These are phyloP conservation scores for Trichoderma erinaceum DNA, from an alignment of 495 filamentous ascomycete genomes.

Conservation along the genomic window DNA sequence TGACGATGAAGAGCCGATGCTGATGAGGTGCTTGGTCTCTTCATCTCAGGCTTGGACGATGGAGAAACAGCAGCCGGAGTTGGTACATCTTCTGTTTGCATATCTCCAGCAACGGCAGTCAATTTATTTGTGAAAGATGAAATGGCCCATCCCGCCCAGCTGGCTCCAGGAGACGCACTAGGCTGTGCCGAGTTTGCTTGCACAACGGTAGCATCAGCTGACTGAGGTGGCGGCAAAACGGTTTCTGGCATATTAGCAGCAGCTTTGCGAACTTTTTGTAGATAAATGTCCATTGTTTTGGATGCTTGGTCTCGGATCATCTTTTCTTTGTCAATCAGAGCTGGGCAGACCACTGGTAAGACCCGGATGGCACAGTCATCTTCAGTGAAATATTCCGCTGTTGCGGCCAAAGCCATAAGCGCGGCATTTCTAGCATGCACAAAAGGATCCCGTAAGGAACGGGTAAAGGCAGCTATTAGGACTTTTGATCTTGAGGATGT, in stretches of 20 bases:
- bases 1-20: conserved; percentile 50
- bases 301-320: conserved; percentile 83
- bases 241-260: conserved; percentile 74
- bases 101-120: conserved; percentile 74
- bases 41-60: conserved; percentile 21
- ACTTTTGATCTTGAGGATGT: conserved; percentile 78
- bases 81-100: conserved; percentile 43
- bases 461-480: conserved; percentile 80
- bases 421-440: conserved; percentile 87
- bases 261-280: conserved; percentile 76
- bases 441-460: conserved; percentile 88
- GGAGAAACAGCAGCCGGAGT: conserved; percentile 19
- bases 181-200: conserved; percentile 70
- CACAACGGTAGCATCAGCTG: conserved; percentile 44
- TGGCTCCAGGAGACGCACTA: conserved; percentile 51
- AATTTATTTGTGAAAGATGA: conserved; percentile 98
- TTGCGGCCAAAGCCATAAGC: conserved; percentile 76
- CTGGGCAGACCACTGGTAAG: conserved; percentile 75
- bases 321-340: conserved; percentile 81
- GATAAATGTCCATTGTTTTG: conserved; percentile 85
- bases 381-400: conserved; percentile 77
- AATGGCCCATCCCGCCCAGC: conserved; percentile 95
- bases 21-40: conserved; percentile 37
- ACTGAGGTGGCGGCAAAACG: conserved; percentile 45
- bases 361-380: conserved; percentile 84